Evolutionary conservation across 2,329 filamentous ascomycete species (phyloP).

Genomic region (Beauveria caledonica): DNA sequence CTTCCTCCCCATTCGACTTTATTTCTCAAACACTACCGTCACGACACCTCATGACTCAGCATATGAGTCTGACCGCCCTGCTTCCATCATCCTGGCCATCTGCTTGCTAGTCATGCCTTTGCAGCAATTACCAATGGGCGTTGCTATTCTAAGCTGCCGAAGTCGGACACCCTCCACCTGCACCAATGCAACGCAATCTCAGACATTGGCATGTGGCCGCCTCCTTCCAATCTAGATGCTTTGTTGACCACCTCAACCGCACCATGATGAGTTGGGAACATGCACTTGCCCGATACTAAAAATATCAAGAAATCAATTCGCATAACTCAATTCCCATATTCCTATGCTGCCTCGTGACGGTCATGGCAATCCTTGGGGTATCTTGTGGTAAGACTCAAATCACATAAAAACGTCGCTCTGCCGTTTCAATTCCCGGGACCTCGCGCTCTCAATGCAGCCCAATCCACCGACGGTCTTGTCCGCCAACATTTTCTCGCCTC

Average conservation of each 20-base stretch:
- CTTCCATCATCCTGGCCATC: background rate
- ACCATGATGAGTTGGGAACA: background rate
- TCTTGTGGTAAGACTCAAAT: conserved; percentile 11
- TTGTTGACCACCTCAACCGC: background rate
- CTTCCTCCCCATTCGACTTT: background rate
- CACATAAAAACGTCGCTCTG: conserved; percentile 6
- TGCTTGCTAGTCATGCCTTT: background rate
- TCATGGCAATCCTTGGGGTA: conserved; percentile 13
- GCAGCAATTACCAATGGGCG: background rate
- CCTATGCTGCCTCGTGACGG: conserved; percentile 12
- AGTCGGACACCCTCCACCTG: background rate
- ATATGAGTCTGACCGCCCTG: background rate
- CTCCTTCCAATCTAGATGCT: background rate
- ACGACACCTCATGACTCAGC: background rate
- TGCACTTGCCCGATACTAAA: background rate
- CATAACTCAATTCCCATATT: conserved; percentile 3
- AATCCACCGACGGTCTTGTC: background rate
- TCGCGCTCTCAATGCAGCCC: conserved; percentile 12
- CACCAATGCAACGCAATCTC: background rate
- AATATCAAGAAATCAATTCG: conserved; percentile 5
- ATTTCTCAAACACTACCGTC: background rate
- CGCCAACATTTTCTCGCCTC: background rate
- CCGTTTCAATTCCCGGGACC: conserved; percentile 11
- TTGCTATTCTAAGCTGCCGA: background rate
- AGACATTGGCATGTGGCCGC: background rate